A percentile compares a stretch with the other conserved stretches of the same genome.
These are phyloP conservation scores for Rosa multiflora DNA, from an alignment of 306 rosid genomes.

Conservation along the genomic window DNA sequence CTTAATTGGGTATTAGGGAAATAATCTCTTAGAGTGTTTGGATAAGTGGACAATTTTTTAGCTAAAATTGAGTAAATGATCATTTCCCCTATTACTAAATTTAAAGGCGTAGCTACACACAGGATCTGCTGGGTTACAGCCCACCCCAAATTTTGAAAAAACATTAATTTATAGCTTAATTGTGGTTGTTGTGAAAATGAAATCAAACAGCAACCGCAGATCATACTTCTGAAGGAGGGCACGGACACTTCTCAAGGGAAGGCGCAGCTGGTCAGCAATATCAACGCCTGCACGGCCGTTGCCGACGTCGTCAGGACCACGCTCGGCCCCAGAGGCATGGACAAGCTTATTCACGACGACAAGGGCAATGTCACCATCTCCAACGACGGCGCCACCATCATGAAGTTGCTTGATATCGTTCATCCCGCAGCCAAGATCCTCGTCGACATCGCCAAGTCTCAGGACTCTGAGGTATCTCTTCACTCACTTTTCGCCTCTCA, in stretches of 20 bases:
- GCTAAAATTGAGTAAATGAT: too few relatives aligned
- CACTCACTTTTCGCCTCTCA: neutral
- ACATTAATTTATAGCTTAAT: too few relatives aligned
- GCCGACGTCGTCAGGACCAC: constrained; percentile 94
- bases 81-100: too few relatives aligned
- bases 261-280: constrained; percentile 90
- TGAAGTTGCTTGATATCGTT: constrained; percentile 91
- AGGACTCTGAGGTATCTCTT: constrained; percentile 79
- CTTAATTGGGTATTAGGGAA: too few relatives aligned
- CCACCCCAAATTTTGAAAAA: too few relatives aligned
- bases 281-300: constrained; percentile 91
- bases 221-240: constrained; percentile 91
- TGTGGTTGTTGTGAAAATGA: constrained; percentile 30
- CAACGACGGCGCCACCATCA: constrained; percentile 96
- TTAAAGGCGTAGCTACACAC: too few relatives aligned
- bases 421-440: constrained; percentile 98
- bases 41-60: too few relatives aligned
- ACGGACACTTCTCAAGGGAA: constrained; percentile 97
- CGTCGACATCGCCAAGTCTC: constrained; percentile 93
- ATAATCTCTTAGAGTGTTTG: too few relatives aligned
- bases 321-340: constrained; percentile 97
- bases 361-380: constrained; percentile 92
- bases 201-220: constrained; percentile 91
- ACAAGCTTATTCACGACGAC: constrained; percentile 91
- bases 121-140: too few relatives aligned